phyloP scores from a whole-genome alignment of 2,329 filamentous ascomycete genomes.

The Chaetoscypha palmicola region DNA sequence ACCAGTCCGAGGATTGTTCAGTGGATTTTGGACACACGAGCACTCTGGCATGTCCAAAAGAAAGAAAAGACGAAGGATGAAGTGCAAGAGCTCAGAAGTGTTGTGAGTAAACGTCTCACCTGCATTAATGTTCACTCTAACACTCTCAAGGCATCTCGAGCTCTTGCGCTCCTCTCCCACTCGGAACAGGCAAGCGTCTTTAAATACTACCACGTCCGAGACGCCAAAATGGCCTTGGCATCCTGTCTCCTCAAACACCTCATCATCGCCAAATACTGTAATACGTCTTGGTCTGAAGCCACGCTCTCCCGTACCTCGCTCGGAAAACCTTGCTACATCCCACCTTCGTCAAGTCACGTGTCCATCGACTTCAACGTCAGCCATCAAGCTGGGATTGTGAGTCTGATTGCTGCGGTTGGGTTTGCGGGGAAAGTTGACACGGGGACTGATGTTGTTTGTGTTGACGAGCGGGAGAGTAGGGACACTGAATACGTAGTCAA shows the following conservation, averaged over 20 bases:
- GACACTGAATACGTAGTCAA: constrained; percentile 49
- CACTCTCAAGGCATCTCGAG: constrained; percentile 42
- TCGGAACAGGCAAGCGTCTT: constrained; percentile 52
- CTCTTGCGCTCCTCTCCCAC: constrained; percentile 44
- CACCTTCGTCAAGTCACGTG: constrained; percentile 4
- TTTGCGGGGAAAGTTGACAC: constrained; percentile 39
- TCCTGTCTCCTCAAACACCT: constrained; percentile 70
- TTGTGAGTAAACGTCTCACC: constrained; percentile 17
- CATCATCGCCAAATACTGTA: constrained; percentile 52
- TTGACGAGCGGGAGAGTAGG: constrained; percentile 58
- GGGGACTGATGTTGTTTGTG: constrained; percentile 71
- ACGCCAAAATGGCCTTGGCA: constrained; percentile 67
- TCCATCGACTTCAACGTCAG: constrained; percentile 63
- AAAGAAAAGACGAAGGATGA: constrained; percentile 31
- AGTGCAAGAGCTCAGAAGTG: constrained; percentile 31
- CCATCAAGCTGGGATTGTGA: constrained; percentile 71
- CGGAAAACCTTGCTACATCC: constrained; percentile 37
- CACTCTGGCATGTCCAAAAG: constrained; percentile 43
- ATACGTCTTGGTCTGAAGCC: constrained; percentile 54
- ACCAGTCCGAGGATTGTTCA: constrained; percentile 39
- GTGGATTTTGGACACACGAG: constrained; percentile 56
- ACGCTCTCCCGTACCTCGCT: constrained; percentile 47
- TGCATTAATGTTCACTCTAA: constrained; percentile 2
- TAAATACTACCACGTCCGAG: constrained; percentile 58
- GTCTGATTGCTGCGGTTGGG: constrained; percentile 46